These are phyloP conservation scores for Tylopilus sp. DNA, from an alignment of 768 basidiomycete genomes.

Conservation along the genomic window DNA sequence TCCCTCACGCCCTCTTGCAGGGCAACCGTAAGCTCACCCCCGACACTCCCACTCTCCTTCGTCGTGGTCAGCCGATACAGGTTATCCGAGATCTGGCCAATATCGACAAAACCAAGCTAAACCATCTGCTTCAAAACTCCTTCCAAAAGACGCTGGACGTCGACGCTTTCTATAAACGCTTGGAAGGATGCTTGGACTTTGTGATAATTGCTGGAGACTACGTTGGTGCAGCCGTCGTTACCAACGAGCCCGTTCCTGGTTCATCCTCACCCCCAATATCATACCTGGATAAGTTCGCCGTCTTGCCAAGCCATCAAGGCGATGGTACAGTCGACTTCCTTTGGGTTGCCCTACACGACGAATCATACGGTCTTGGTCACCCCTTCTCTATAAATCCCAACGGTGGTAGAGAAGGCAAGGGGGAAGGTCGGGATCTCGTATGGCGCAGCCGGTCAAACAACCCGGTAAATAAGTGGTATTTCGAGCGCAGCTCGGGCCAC, in stretches of 20 bases:
- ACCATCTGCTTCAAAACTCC: constrained; percentile 79
- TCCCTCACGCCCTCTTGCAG: constrained; percentile 90
- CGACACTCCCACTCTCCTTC: constrained; percentile 90
- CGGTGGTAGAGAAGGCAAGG: constrained; percentile 85
- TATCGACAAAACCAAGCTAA: constrained; percentile 74
- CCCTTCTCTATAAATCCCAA: constrained; percentile 94
- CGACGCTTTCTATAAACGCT: constrained; percentile 72
- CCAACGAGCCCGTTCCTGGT: constrained; percentile 49
- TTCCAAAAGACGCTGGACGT: constrained; percentile 74
- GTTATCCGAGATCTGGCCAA: constrained; percentile 70
- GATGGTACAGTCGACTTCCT: constrained; percentile 99
- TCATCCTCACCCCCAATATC: constrained; percentile 51
- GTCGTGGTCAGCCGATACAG: constrained; percentile 83
- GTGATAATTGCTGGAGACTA: constrained; percentile 95
- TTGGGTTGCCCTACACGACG: constrained; percentile 98
- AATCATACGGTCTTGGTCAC: constrained; percentile 94
- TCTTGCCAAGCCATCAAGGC: constrained; percentile 91
- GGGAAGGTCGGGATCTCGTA: constrained; percentile 90
- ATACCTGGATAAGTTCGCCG: constrained; percentile 98
- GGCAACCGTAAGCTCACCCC: constrained; percentile 81
- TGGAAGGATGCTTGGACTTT: constrained; percentile 81
- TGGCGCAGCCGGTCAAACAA: constrained; percentile 94
- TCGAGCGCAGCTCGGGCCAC: constrained; percentile 92
- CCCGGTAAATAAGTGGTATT: constrained; percentile 99
- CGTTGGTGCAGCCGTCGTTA: constrained; percentile 91